A percentile compares a stretch with the other conserved stretches of the same genome.
phyloP scores from a whole-genome alignment of 2,329 filamentous ascomycete genomes.

The Podosphaera fusca region DNA sequence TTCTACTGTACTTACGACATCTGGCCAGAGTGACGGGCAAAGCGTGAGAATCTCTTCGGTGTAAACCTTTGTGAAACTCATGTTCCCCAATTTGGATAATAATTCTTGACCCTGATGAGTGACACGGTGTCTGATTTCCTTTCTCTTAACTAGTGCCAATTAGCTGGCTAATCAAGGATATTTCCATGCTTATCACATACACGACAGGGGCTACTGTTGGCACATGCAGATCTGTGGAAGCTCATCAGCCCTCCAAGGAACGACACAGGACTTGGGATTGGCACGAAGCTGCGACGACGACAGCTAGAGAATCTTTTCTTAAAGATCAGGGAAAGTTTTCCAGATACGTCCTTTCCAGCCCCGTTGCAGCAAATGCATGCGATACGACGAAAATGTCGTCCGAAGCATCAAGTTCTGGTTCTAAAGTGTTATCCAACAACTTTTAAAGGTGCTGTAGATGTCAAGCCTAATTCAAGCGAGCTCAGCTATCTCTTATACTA shows the following conservation, averaged over 20 bases:
- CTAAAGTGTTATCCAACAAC: constrained; percentile 91
- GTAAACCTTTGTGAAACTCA: too few species aligned
- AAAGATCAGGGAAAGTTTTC: neutral
- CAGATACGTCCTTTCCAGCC: neutral
- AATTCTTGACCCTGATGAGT: too few species aligned
- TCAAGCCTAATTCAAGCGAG: constrained; percentile 91
- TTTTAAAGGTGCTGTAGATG: constrained; percentile 73
- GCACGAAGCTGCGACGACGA: neutral
- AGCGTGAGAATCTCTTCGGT: too few species aligned
- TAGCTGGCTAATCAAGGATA: neutral
- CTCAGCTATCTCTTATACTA: constrained; percentile 95
- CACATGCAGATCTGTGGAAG: neutral
- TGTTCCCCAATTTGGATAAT: too few species aligned
- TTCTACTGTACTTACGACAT: too few species aligned
- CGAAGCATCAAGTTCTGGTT: constrained; percentile 90
- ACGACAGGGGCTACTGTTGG: neutral
- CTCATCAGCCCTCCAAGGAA: neutral
- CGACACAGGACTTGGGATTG: neutral
- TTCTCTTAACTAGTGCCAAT: neutral
- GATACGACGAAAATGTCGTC: constrained; percentile 48
- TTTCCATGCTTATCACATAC: neutral
- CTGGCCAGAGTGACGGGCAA: too few species aligned
- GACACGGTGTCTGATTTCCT: too few species aligned
- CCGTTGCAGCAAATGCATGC: constrained; percentile 29
- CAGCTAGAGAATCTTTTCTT: neutral